Base-by-base conservation (phyloP, 1,139 yeast genomes). In the Debaryomycetaceae sp. region DNA sequence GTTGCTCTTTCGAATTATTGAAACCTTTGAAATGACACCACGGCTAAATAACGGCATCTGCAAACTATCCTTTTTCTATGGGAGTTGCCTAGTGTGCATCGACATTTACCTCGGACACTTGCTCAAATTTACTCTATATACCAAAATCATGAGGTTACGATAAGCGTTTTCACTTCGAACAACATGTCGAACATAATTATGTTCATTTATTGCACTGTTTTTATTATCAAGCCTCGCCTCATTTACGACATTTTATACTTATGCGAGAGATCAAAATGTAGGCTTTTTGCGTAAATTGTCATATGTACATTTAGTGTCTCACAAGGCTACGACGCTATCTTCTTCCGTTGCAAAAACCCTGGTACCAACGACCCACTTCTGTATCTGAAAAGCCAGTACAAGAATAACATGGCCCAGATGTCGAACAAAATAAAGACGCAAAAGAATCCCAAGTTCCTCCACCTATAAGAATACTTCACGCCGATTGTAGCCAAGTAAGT, bases 1-100 rank as follows among this genome's bases (percentile, higher is more conserved):
- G 83, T 55, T 85, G 95, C 50, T 81, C 91, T 23, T 85, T 85
- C 60, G 95, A 85, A 49, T 64, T 85, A 43, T 62, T 85, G 40
- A 83, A 84, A 53, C 94, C 95, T 5, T 27, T 27, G 16, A 27
- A 27, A 16, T 27, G 16, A 27, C 12, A n/a, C 21, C n/a, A n/a
- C n/a, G n/a, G n/a, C n/a, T n/a, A n/a, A n/a, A 19, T 10, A 19
- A 10, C 11, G 21, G 10, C 11, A 19, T 10, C 11, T 19, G 21
- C 11, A 19, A 19, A 19, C 10, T 19, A 10, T 10, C 21, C 21
- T 19, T 19, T 19, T 10, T 19, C 21, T 19, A 19, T 10, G 10
- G 10, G 10, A 19, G 10, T 10, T 19, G 10, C 11, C 10, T 19
- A 10, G 21, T 19, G 10, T 19, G 21, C 10, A 19, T 19, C 10